Base-by-base conservation (phyloP, 2,329 filamentous ascomycete species). In the Cytospora leucostoma region DNA sequence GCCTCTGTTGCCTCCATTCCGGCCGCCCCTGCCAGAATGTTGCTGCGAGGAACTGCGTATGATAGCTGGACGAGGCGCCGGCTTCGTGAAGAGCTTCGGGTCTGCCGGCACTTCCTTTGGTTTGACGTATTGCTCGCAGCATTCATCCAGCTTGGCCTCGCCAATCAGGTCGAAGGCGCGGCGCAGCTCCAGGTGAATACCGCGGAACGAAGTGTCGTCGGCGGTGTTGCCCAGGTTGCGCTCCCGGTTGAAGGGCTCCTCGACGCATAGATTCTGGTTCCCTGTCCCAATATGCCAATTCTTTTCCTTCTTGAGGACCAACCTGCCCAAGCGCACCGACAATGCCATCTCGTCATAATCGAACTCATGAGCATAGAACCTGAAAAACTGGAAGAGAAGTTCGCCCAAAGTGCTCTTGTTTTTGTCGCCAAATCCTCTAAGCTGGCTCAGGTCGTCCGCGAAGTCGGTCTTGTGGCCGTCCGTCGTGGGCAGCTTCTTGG, bases 221-320 rank as follows among this genome's bases (percentile, higher is more conserved):
- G 93, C 95, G 2, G 95, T 98, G 71, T 99, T 99, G 50, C 93
- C 95, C 53, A 99, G 81, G 74, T 99, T 99, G 50, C 95, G 87
- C 40, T 84, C 83, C 4, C 84, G 89, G 71, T 97, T 99, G 81
- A 99, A 99, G 0, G 95, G 95, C 74, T 99, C 95, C 74, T 99
- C 95, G 12, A 99, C 92, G 73, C 94, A 97, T 37, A 99, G 83
- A 67, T 90, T 87, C 71, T 96, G 95, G 71, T 93, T 93, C 63
- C 89, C 79, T 71, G 93, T 93, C 63, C 89, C 79, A 40, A 85
- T 82, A 57, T 90, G 82, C 95, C 95, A 98, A 33, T 88, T 88
- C 79, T 98, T 98, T 63, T 92, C 92, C 66, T 86, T 83, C 74
- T 97, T 94, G 10, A 88, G 88, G 62, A 96, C 78, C 62, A 93